Evolutionary conservation across 495 filamentous ascomycete species (phyloP).

Genomic region (Penicillium waksmanii): DNA sequence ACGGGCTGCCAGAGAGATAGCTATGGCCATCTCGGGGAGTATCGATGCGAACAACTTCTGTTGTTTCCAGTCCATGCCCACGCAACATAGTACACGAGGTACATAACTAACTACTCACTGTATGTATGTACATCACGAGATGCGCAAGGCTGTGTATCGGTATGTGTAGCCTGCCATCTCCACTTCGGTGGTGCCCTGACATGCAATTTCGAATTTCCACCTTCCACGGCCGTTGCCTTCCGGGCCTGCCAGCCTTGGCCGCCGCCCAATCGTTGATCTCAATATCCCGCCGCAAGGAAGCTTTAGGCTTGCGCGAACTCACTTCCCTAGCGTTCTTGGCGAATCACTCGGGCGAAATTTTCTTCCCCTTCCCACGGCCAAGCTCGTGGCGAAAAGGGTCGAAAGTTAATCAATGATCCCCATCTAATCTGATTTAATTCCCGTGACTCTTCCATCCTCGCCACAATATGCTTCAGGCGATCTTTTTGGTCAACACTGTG

Average conservation of each 20-base stretch:
- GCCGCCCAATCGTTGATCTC: neutral
- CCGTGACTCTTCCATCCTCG: neutral
- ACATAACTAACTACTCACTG: too few relatives aligned
- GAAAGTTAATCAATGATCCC: conserved; percentile 1
- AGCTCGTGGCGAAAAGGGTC: neutral
- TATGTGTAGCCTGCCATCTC: too few relatives aligned
- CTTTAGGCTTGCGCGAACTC: neutral
- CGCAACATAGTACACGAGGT: too few relatives aligned
- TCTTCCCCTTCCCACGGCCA: neutral
- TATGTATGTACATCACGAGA: too few relatives aligned
- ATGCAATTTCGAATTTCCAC: neutral
- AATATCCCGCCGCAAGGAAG: neutral
- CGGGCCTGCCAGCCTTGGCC: neutral
- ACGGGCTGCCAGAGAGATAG: neutral
- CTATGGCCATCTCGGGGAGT: neutral
- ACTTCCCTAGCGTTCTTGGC: conserved; percentile 1
- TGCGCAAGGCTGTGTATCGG: too few relatives aligned
- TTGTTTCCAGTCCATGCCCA: neutral
- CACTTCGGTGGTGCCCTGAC: neutral
- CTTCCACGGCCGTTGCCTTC: neutral
- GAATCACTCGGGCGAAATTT: neutral
- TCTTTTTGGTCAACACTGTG: neutral
- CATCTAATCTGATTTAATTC: conserved; percentile 7
- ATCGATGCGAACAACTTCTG: neutral
- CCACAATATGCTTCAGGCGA: neutral